These are phyloP conservation scores for Wolfiporia cocos DNA, from an alignment of 1,284 basidiomycete species.

Conservation along the genomic window DNA sequence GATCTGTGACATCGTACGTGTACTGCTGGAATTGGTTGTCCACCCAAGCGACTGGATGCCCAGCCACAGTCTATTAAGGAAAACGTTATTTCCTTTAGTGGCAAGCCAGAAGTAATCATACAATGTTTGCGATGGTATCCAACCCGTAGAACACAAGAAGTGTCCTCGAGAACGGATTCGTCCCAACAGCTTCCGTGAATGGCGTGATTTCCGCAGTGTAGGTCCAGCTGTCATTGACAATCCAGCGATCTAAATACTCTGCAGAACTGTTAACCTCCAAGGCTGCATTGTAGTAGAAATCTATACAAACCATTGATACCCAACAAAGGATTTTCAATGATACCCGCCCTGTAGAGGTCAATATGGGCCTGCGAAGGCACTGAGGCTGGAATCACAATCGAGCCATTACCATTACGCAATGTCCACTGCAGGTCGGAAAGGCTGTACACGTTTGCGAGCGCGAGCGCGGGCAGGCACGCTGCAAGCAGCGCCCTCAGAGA, in stretches of 20 bases:
- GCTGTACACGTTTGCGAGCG: conserved; percentile 32
- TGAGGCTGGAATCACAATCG: conserved; percentile 44
- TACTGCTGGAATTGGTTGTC: conserved; percentile 56
- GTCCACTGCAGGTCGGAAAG: conserved; percentile 44
- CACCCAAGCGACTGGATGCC: conserved; percentile 47
- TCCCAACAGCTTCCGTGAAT: conserved; percentile 21
- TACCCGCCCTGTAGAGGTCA: conserved; percentile 43
- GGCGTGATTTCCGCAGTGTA: conserved; percentile 51
- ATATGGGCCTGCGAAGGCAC: conserved; percentile 52
- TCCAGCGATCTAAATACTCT: conserved; percentile 56
- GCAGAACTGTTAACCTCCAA: conserved; percentile 1
- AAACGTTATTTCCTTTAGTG: not conserved
- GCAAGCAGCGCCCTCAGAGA: conserved; percentile 5
- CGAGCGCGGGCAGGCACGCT: conserved; percentile 16
- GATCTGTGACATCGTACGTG: conserved; percentile 43
- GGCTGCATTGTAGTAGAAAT: not conserved
- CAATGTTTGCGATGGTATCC: conserved; percentile 52
- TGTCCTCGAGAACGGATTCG: conserved; percentile 21
- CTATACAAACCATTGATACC: conserved; percentile 41
- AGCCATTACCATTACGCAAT: conserved; percentile 45
- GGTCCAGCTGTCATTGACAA: conserved; percentile 55
- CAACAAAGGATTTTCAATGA: conserved; percentile 50
- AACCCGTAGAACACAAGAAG: conserved; percentile 56
- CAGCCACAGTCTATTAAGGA: conserved; percentile 37
- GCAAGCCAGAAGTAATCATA: conserved; percentile 11